These are phyloP conservation scores for Nakazawaea wyomingensis DNA, from an alignment of 805 yeast species.

Conservation along the genomic window DNA sequence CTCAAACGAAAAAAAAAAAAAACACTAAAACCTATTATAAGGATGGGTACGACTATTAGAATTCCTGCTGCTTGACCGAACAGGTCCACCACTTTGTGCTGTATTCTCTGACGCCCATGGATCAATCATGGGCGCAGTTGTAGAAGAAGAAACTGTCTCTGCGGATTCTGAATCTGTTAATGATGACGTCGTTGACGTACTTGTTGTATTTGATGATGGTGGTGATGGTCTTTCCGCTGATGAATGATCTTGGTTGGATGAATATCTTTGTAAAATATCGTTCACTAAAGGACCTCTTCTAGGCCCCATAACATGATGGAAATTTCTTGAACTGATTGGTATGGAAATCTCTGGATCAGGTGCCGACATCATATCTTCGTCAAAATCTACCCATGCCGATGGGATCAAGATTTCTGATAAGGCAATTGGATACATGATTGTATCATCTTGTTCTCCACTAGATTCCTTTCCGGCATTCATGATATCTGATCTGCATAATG, in stretches of 20 bases:
- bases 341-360: constrained; percentile 7
- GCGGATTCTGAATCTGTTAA: neutral
- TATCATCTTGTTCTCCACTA: constrained; percentile 4
- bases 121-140: neutral
- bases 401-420: constrained; percentile 26
- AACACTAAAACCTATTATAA: neutral
- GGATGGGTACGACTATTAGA: neutral
- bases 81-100: constrained; percentile 1
- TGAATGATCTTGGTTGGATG: neutral
- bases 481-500: constrained; percentile 67
- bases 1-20: too few species aligned
- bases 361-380: neutral
- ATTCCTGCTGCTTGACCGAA: neutral
- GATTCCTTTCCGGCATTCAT: constrained; percentile 19
- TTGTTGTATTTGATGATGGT: neutral
- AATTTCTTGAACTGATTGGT: neutral
- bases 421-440: constrained; percentile 23
- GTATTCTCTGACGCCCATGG: neutral
- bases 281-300: constrained; percentile 6
- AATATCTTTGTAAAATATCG: neutral
- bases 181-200: neutral
- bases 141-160: neutral
- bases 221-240: neutral
- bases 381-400: constrained; percentile 24
- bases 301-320: neutral